Evolutionary conservation across 257 asterid species (phyloP), one percentile per base, ranked within the genome.

Genomic region (Solanum sejunctum): DNA sequence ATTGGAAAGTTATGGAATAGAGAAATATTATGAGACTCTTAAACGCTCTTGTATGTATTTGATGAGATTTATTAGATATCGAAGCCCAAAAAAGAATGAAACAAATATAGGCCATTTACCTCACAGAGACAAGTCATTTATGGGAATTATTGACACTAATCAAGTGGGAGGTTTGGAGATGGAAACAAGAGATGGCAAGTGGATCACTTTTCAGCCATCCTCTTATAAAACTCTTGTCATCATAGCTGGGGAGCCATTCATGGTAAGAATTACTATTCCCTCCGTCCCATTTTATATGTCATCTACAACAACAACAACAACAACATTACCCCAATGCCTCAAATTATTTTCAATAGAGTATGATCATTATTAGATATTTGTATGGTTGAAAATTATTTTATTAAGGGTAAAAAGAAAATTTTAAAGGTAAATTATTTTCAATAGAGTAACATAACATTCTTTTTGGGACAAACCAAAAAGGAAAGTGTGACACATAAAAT

Each of bases 211-310:
- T 13, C 85, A 89, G 45, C 93, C 93, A 1, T 86, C 89, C 71
- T 84, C 85, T 43, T 66, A 60, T 10, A 84, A 56, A 0, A 58
- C 86, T 9, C 88, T 88, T 71, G 54, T 92, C 1, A 86, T 89
- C 73, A 61, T 91, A 3, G 93, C 86, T 5, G 94, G 93, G 1
- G 93, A 91, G 84, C 83, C 94, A 10, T 77, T 90, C 86, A 90
- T 64, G 93, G 94, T 92, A 20, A 51, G 86, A 49, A 57, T 54
- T 16, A 16, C 15, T 26, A 15, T 17, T 52, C 7, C 17, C 7
- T 61, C 17, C 8, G 3, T 52, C 16, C 8, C 3, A 7, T 32
- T 32, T 32, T 32, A 32, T 32, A 32, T 32, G 36, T 32, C 36
- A 32, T 32, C n/a, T n/a, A n/a, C n/a, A n/a, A n/a, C n/a, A n/a